Conservation (phyloP, 306 rosid species). For the Neltuma alba region DNA sequence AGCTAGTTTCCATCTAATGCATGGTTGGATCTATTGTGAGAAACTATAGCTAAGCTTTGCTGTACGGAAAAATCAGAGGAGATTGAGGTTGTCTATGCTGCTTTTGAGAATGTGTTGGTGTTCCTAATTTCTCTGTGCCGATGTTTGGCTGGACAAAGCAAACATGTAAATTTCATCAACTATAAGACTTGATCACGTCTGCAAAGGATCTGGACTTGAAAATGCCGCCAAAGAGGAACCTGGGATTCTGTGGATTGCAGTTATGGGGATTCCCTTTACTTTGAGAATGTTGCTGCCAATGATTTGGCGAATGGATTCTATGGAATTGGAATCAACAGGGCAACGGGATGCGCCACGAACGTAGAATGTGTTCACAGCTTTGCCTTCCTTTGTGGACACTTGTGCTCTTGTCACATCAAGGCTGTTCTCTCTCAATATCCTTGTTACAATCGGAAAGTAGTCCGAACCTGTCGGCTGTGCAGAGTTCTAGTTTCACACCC, state of each 20-base stretch:
- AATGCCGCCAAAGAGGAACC: slow-evolving; percentile 84
- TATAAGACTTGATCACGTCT: slow-evolving; percentile 76
- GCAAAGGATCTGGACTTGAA: slow-evolving; percentile 93
- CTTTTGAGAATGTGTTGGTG: slow-evolving; percentile 36
- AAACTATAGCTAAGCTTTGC: slow-evolving; percentile 34
- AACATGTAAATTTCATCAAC: slow-evolving; percentile 41
- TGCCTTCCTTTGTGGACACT: slow-evolving; percentile 83
- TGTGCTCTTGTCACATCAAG: slow-evolving; percentile 94
- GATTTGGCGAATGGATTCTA: slow-evolving; percentile 68
- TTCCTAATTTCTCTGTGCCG: slow-evolving; percentile 40
- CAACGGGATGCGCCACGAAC: slow-evolving; percentile 87
- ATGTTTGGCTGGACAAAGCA: slow-evolving; percentile 49
- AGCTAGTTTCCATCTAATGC: slow-evolving; percentile 33
- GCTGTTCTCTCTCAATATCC: slow-evolving; percentile 94
- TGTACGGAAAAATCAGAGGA: neutral
- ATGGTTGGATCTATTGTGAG: slow-evolving; percentile 38
- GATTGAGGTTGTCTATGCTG: slow-evolving; percentile 13
- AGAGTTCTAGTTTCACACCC: slow-evolving; percentile 97
- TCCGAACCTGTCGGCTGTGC: slow-evolving; percentile 93
- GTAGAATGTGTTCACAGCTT: slow-evolving; percentile 88
- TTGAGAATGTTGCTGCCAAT: slow-evolving; percentile 89
- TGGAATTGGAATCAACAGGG: slow-evolving; percentile 75
- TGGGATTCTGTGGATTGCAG: slow-evolving; percentile 66
- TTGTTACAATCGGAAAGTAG: slow-evolving; percentile 84
- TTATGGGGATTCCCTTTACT: slow-evolving; percentile 80